A percentile compares a stretch with the other conserved stretches of the same genome.
Evolutionary conservation across 352 stramenopile species (phyloP).

Genomic region (Phytophthora tubulina): DNA sequence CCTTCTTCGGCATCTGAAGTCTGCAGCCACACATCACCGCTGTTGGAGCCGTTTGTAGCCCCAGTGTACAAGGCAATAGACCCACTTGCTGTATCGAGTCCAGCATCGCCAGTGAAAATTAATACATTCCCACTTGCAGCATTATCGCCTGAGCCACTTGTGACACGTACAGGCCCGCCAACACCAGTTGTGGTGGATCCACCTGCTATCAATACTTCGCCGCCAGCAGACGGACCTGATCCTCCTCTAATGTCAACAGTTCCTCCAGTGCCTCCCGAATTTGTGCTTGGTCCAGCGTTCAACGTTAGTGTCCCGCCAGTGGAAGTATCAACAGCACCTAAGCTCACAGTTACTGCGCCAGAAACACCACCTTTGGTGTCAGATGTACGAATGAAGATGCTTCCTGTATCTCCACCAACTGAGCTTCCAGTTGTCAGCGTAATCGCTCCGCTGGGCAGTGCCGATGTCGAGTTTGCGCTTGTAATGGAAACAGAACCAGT

Average conservation of each 20-base stretch:
- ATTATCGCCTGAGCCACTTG: constrained; percentile 35
- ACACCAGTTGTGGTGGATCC: constrained; percentile 23
- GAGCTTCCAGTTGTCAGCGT: constrained; percentile 43
- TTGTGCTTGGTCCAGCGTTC: constrained; percentile 36
- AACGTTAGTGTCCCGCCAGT: constrained; percentile 40
- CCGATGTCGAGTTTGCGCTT: constrained; percentile 34
- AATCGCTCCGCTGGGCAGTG: constrained; percentile 42
- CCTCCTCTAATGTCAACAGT: constrained; percentile 35
- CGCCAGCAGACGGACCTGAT: constrained; percentile 24
- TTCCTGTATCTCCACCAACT: constrained; percentile 41
- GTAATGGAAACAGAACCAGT: constrained; percentile 41
- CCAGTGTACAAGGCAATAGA: constrained; percentile 38
- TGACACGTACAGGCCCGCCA: constrained; percentile 34
- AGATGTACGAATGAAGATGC: constrained; percentile 42
- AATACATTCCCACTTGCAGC: constrained; percentile 36
- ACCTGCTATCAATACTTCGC: constrained; percentile 41
- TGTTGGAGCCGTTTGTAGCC: constrained; percentile 28
- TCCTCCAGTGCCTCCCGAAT: constrained; percentile 38
- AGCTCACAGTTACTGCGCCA: constrained; percentile 40
- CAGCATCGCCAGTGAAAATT: constrained; percentile 25
- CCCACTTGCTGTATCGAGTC: constrained; percentile 29
- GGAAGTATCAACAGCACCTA: constrained; percentile 37
- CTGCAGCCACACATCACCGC: constrained; percentile 37
- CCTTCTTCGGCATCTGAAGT: constrained; percentile 38
- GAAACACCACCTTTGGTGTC: constrained; percentile 39